Evolutionary conservation across 169 alveolate species (phyloP), one percentile per base, ranked within the genome.

Genomic region (Eimeria praecox): DNA sequence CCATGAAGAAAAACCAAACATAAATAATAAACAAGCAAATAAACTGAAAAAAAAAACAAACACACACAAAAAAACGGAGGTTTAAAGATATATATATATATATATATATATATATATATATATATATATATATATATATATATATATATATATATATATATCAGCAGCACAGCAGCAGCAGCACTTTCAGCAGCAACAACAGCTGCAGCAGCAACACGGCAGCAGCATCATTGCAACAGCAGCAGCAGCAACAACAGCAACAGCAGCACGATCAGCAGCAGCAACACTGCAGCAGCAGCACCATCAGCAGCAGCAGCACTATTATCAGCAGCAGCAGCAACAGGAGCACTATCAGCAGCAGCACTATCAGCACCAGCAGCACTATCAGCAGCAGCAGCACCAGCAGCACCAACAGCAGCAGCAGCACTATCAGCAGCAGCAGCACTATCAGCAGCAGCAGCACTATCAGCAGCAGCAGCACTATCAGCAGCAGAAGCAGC

Each of bases 1-100:
- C 94, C 94, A 89, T 35, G 86, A 62, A 20, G 94, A 89, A 27
- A 89, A 89, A 33, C 78, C 86, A 42, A 89, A 89, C 44, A 89
- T 52, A 66, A 89, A 89, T 52, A 89, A 46, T 52, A 89, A 30
- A 69, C 85, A 89, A 24, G 94, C 94, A n/a, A 89, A 33, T 69
- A 89, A 35, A 30, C 88, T 78, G 88, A 56, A 78, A 22, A 6
- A 83, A 40, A 80, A 56, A 78, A 22, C 44, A 83, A 40, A 80
- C 90, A 46, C 16, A 44, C 66, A 80, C 20, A 24, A 14, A 20
- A 18, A n/a, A n/a, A n/a, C n/a, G n/a, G n/a, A n/a, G n/a, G n/a
- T n/a, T n/a, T n/a, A n/a, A n/a, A n/a, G n/a, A 49, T 49, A 49
- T 49, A 49, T 49, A 49, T 49, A 49, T 49, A 49, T 49, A 49